Percentiles rank a stretch among this genome's conserved stretches.
These are phyloP conservation scores for Nothopassalora personata DNA, from an alignment of 2,329 filamentous ascomycete species.

Conservation along the genomic window DNA sequence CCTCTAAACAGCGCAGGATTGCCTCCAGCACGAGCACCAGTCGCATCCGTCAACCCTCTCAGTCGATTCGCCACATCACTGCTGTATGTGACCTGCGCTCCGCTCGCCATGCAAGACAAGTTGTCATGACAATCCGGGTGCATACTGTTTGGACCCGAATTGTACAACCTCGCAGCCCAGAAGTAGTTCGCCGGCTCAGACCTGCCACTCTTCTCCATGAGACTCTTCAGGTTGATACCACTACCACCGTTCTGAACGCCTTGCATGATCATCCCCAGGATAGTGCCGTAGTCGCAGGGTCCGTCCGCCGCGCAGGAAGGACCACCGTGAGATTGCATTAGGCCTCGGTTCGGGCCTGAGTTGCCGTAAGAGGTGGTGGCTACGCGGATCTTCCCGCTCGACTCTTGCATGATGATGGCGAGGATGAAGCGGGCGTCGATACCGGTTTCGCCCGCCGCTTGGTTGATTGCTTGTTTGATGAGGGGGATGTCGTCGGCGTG, in stretches of 20 bases:
- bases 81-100: conserved; percentile 48
- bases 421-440: conserved; percentile 39
- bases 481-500: conserved; percentile 33
- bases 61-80: conserved; percentile 49
- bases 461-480: conserved; percentile 35
- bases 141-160: conserved; percentile 34
- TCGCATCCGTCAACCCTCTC: conserved; percentile 28
- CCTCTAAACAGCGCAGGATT: not conserved
- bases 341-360: conserved; percentile 39
- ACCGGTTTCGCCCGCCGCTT: conserved; percentile 28
- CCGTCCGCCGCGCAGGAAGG: conserved; percentile 29
- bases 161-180: conserved; percentile 44
- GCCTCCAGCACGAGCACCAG: not conserved
- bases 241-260: conserved; percentile 36
- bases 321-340: conserved; percentile 42
- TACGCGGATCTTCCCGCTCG: conserved; percentile 41
- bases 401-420: conserved; percentile 41
- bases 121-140: conserved; percentile 34
- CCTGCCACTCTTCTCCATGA: conserved; percentile 27
- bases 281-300: conserved; percentile 37
- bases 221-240: conserved; percentile 40
- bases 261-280: conserved; percentile 40
- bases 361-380: conserved; percentile 34
- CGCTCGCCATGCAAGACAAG: conserved; percentile 37
- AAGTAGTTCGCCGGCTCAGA: conserved; percentile 39